Base-by-base conservation (phyloP, 495 filamentous ascomycete genomes). In the Aspergillus nanangensis region DNA sequence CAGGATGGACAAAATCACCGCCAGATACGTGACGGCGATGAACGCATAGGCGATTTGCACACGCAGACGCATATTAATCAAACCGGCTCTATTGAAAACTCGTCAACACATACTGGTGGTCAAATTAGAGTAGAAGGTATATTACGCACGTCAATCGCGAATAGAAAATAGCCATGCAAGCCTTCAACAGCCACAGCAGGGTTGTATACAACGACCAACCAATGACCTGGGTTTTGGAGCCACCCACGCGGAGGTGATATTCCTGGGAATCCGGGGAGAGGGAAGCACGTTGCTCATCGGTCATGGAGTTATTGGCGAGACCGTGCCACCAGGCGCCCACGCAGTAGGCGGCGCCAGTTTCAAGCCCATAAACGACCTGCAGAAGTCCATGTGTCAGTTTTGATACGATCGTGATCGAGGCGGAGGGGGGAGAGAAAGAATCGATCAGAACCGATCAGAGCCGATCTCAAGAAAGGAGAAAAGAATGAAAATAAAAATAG, bases 191-290 rank as follows among this genome's bases (percentile, higher is more conserved):
- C 78, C 79, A 85, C 8, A 85, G 51, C 14, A 81, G 47, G 11
- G 75, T 64, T 0, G 74, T 77, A 43, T 83, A 84, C 1, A 75
- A 50, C 9, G 74, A 76, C 79, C 80, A 82, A 1, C 79, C 77
- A 1, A 73, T 58, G 2, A 83, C 67, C 45, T 85, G 77, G 1
- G 70, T 70, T 51, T 81, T 82, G 13, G 75, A 79, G 0, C 79
- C 79, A 8, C 70, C 71, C 0, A 80, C 76, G 11, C 79, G 71
- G 23, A 71, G 45, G 4, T 38, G 40, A 44, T 75, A 76, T 49
- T 81, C 77, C 23, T 61, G 45, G 11, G 70, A 72, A n/a, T 55
- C 29, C 0, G 70, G 69, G 8, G 66, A 57, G 0, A 83, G 59
- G 4, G 56, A 42, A 3, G 47, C 53, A 20, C 79, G 67, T 31